phyloP scores from a whole-genome alignment of 163 green algal genomes.

The Smithsoniella earleae region DNA sequence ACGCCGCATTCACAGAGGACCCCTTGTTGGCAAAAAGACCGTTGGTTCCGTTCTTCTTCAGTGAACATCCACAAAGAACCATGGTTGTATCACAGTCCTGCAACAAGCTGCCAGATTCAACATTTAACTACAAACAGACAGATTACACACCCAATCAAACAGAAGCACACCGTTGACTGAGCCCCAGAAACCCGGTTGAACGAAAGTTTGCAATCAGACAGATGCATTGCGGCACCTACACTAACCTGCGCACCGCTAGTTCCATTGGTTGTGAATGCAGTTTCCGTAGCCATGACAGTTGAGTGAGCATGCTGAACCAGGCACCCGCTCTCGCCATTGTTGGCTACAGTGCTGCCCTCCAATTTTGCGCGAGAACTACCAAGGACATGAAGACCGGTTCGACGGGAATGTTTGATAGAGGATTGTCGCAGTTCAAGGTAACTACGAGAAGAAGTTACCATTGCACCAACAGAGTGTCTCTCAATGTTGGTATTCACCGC shows the following conservation, averaged over 20 bases:
- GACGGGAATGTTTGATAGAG: neutral
- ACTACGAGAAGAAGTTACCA: neutral
- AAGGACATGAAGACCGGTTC: neutral
- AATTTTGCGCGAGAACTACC: neutral
- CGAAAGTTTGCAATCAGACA: neutral
- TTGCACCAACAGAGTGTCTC: neutral
- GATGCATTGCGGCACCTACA: neutral
- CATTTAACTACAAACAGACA: no score
- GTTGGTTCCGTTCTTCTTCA: conserved; percentile 20
- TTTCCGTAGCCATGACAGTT: neutral
- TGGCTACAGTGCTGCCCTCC: neutral
- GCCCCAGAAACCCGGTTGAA: neutral
- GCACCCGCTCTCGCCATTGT: neutral
- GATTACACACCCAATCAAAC: no score
- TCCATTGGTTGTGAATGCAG: neutral
- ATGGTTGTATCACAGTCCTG: neutral
- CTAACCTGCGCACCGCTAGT: neutral
- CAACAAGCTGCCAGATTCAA: no score
- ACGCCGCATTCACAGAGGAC: neutral
- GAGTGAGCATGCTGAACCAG: conserved; percentile 11
- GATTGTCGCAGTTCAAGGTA: neutral
- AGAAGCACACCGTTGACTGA: conserved; percentile 8
- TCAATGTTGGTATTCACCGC: neutral
- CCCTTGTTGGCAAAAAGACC: conserved; percentile 30
- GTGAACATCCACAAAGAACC: neutral